Evolutionary conservation across 495 filamentous ascomycete species (phyloP), one percentile per base, ranked within the genome.

Genomic region (Penicillium chermesinum): DNA sequence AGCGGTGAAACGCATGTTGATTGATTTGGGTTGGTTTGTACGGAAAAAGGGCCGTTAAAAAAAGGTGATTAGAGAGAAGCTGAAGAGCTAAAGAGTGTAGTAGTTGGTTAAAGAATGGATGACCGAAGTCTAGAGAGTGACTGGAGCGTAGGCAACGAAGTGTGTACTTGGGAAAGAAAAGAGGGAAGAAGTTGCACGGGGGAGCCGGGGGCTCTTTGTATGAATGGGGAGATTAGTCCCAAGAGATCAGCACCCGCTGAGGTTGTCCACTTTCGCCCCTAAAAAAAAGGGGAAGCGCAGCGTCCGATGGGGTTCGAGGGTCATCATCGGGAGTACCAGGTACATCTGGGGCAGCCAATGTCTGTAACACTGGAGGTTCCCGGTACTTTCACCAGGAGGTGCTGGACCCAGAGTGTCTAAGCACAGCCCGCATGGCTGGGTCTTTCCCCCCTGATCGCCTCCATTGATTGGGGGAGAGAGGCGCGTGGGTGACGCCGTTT

Each of bases 1-100:
- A 58, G 67, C 47, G 53, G 74, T 61, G 73, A 76, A 79, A 76
- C 73, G 76, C 76, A 79, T 79, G 65, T 70, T 78, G 72, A 71
- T 49, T 65, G 70, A 21, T 54, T n/a, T 44, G 20, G 37, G 21
- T 55, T 64, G 41, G 44, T 30, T 30, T 30, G 25, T 30, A 44
- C 39, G 19, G 42, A 43, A 44, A 36, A 34, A 36, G 30, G 42
- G 8, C 27, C 14, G 25, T 44, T 66, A 51, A 61, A n/a, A n/a
- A n/a, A n/a, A 66, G 62, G 65, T 65, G 50, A 55, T 60, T 59
- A 42, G 49, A 59, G 49, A 58, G 49, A 41, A 34, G 55, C 49
- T 38, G 18, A 25, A 14, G 53, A 34, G 37, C 39, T 57, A 61
- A 55, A 44, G 50, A 46, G 57, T 49, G 41, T 38, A 54, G 46